Percentiles rank a stretch among this genome's conserved stretches.
phyloP scores from a whole-genome alignment of 2,329 filamentous ascomycete species.

The Emergomyces pasteurianus region DNA sequence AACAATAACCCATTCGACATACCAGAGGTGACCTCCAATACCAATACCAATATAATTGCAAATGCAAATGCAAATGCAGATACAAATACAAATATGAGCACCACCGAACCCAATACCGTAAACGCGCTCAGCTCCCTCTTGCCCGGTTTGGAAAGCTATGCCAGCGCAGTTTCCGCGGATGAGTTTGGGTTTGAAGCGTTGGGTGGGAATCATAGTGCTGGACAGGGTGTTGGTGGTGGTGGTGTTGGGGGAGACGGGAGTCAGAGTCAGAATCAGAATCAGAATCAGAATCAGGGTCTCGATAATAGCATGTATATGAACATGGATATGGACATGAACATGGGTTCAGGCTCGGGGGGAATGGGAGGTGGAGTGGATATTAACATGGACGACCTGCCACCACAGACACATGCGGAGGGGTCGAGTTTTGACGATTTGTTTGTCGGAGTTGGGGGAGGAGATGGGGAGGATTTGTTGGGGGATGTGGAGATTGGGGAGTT shows the following conservation, averaged over 20 bases:
- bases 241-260: too few species aligned
- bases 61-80: too few species aligned
- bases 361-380: slow-evolving; percentile 5
- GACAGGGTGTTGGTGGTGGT: too few species aligned
- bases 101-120: neutral
- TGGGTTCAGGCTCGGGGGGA: too few species aligned
- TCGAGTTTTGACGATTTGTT: slow-evolving; percentile 37
- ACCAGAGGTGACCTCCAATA: neutral
- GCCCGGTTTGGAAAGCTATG: slow-evolving; percentile 22
- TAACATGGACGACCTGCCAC: slow-evolving; percentile 20
- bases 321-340: neutral
- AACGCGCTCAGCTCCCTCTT: slow-evolving; percentile 17
- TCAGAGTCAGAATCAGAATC: too few species aligned
- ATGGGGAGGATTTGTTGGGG: slow-evolving; percentile 24
- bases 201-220: slow-evolving; percentile 24
- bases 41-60: neutral
- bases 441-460: slow-evolving; percentile 28
- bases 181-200: slow-evolving; percentile 24
- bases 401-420: slow-evolving; percentile 22
- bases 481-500: slow-evolving; percentile 30
- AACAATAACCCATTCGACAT: slow-evolving; percentile 1
- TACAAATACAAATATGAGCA: neutral
- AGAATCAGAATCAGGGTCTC: neutral
- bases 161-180: slow-evolving; percentile 20
- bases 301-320: neutral